Conservation (phyloP, 129 eudicot genomes). For the Pittosporum tobira region DNA sequence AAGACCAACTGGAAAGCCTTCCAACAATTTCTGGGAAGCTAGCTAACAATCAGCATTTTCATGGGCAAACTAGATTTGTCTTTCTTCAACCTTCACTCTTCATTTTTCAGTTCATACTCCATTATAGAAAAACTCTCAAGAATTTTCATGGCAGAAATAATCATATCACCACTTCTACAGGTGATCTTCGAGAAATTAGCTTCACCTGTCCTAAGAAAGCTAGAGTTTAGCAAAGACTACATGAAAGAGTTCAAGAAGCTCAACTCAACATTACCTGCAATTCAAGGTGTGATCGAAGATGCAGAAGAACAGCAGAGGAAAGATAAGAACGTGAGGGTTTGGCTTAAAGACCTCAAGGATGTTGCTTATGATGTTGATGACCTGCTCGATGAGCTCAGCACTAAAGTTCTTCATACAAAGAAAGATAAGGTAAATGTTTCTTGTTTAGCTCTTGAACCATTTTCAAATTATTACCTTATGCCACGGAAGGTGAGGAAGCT, state of each 20-base stretch:
- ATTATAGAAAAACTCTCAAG: background rate
- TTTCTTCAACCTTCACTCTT: too few species aligned
- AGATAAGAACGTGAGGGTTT: background rate
- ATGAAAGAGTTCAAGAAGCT: constrained; percentile 18
- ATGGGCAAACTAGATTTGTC: background rate
- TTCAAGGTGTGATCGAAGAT: constrained; percentile 18
- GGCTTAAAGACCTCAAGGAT: constrained; percentile 18
- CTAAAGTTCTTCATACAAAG: background rate
- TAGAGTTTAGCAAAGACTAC: constrained; percentile 1
- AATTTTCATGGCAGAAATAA: constrained; percentile 11
- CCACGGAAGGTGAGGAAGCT: background rate
- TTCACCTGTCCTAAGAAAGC: background rate
- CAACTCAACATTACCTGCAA: background rate
- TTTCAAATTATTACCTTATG: background rate
- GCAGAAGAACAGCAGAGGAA: constrained; percentile 15
- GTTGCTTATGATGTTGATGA: constrained; percentile 17
- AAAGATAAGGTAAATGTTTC: background rate
- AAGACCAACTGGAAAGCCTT: too few species aligned
- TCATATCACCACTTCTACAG: constrained; percentile 21
- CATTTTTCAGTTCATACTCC: too few species aligned
- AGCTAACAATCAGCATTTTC: background rate
- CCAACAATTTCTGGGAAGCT: background rate
- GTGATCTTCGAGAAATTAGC: constrained; percentile 20
- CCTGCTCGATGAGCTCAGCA: constrained; percentile 11
- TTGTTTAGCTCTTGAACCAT: background rate